Evolutionary conservation across 345 rosid genomes (phyloP).

Genomic region (Eucalyptus polyanthemos): DNA sequence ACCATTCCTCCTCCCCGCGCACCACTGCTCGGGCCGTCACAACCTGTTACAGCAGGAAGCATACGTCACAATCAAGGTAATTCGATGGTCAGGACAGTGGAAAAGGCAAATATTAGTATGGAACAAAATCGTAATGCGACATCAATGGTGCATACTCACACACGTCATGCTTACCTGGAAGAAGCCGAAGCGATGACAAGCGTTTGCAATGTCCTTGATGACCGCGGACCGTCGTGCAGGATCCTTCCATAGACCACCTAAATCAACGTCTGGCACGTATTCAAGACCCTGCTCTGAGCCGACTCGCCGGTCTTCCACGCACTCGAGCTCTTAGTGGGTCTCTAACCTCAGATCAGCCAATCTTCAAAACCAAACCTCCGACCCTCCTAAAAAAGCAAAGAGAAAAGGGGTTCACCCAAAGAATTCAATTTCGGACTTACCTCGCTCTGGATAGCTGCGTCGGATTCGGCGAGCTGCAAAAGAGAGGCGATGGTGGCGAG

Average conservation of each 20-base stretch:
- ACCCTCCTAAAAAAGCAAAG: not conserved
- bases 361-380: too few species aligned
- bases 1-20: too few species aligned
- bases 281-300: slow-evolving; percentile 33
- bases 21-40: too few species aligned
- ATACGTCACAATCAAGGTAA: not conserved
- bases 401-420: not conserved
- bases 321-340: not conserved
- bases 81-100: not conserved
- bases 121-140: not conserved
- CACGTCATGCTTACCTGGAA: slow-evolving; percentile 26
- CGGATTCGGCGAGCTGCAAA: not conserved
- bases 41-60: slow-evolving; percentile 7
- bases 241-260: slow-evolving; percentile 13
- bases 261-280: slow-evolving; percentile 33
- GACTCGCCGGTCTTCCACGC: not conserved
- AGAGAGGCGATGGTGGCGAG: not conserved
- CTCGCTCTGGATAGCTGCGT: not conserved
- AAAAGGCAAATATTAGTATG: not conserved
- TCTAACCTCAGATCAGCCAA: too few species aligned
- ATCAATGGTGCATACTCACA: not conserved
- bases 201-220: slow-evolving; percentile 24
- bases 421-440: not conserved
- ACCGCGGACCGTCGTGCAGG: slow-evolving; percentile 7
- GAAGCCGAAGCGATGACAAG: slow-evolving; percentile 33